Percentiles rank a stretch among this genome's conserved stretches.
These are phyloP conservation scores for Colletotrichum lini DNA, from an alignment of 2,329 filamentous ascomycete genomes.

Conservation along the genomic window DNA sequence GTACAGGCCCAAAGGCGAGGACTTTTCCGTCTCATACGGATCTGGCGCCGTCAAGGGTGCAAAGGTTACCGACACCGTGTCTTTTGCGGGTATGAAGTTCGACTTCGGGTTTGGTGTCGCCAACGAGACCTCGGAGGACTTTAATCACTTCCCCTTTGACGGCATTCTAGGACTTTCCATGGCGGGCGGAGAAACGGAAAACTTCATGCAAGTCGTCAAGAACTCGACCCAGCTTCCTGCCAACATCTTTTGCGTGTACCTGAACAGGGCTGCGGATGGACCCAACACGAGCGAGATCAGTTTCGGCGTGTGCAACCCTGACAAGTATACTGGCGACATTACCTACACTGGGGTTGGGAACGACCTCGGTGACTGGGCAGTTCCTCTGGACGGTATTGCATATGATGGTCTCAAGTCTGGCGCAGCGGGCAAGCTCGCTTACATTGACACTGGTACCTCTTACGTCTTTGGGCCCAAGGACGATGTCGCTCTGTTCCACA, in stretches of 20 bases:
- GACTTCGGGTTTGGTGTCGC: constrained; percentile 81
- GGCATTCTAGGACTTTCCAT: constrained; percentile 87
- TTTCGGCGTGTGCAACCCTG: constrained; percentile 79
- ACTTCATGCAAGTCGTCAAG: constrained; percentile 76
- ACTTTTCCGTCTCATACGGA: constrained; percentile 81
- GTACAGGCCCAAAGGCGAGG: constrained; percentile 64
- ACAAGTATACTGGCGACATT: constrained; percentile 78
- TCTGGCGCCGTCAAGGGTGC: constrained; percentile 80
- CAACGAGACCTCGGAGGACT: constrained; percentile 79
- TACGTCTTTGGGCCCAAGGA: constrained; percentile 80
- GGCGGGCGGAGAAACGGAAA: constrained; percentile 71
- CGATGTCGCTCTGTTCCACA: constrained; percentile 76
- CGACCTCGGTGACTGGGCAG: constrained; percentile 77
- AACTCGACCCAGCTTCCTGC: constrained; percentile 68
- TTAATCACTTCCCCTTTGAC: constrained; percentile 85
- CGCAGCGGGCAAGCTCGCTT: constrained; percentile 72
- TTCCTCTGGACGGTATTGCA: constrained; percentile 76
- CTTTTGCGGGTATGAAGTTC: constrained; percentile 75
- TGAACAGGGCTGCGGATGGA: constrained; percentile 77
- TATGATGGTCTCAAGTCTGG: constrained; percentile 72
- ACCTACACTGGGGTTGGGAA: constrained; percentile 72
- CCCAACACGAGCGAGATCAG: constrained; percentile 81
- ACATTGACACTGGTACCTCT: constrained; percentile 88
- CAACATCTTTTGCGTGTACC: constrained; percentile 79
- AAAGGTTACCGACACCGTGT: constrained; percentile 76